Conservation (phyloP, 176 grass and related monocot species). For the Poa annua region DNA sequence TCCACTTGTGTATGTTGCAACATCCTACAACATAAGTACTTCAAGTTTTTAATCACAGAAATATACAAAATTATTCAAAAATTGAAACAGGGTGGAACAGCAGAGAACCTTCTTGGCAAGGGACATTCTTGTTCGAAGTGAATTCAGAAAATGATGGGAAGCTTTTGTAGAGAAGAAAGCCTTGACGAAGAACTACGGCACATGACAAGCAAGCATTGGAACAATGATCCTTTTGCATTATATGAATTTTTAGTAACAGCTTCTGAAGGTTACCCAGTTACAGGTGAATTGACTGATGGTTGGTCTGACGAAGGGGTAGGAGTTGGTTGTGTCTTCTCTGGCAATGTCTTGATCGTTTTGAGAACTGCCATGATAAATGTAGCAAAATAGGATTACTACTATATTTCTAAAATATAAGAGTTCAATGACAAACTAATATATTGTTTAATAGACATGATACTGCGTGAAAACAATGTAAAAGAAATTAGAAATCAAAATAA, state of each 20-base stretch:
- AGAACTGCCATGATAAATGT: conserved; percentile 59
- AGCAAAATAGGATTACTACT: conserved; percentile 28
- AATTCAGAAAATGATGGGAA: conserved; percentile 77
- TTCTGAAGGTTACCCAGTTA: conserved; percentile 53
- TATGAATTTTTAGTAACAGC: conserved; percentile 2
- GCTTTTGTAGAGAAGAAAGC: conserved; percentile 62
- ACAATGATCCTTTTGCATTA: not conserved
- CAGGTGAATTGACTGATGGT: conserved; percentile 50
- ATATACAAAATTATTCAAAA: conserved; percentile 22
- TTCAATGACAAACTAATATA: conserved; percentile 28
- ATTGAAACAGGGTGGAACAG: not conserved
- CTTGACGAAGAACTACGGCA: conserved; percentile 62
- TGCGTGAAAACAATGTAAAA: conserved; percentile 22
- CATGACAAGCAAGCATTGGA: conserved; percentile 38
- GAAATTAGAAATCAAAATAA: not conserved
- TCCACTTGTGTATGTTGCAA: conserved; percentile 71
- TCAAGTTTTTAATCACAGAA: conserved; percentile 4
- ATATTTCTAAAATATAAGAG: conserved; percentile 19
- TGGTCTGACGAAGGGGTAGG: conserved; percentile 62
- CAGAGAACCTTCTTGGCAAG: conserved; percentile 70
- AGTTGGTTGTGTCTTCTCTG: conserved; percentile 63
- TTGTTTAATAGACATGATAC: not conserved
- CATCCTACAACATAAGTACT: conserved; percentile 55
- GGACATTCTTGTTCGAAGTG: conserved; percentile 70
- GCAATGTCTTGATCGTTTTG: conserved; percentile 83